Percentiles rank a stretch among this genome's conserved stretches.
phyloP scores from a whole-genome alignment of 2,329 filamentous ascomycete genomes.

The Pezicula rhizophila region DNA sequence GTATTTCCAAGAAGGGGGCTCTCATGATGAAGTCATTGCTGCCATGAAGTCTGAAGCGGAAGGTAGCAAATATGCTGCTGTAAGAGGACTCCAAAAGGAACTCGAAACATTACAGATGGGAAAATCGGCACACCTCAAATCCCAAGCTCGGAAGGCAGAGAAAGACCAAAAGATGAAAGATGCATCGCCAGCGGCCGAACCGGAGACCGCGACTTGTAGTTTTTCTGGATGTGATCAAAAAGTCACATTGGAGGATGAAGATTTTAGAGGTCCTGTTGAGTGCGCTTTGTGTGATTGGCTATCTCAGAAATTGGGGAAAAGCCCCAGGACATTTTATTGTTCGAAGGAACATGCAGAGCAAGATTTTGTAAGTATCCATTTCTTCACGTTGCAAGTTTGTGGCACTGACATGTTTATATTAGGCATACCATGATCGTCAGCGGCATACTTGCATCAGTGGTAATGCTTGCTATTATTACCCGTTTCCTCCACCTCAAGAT shows the following conservation, averaged over 20 bases:
- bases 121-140: conserved; percentile 1
- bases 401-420: background rate
- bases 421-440: background rate
- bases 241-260: background rate
- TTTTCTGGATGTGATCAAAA: background rate
- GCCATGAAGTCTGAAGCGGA: conserved; percentile 21
- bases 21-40: conserved; percentile 20
- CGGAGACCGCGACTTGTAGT: background rate
- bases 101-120: conserved; percentile 23
- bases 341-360: background rate
- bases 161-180: conserved; percentile 1
- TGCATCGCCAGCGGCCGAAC: background rate
- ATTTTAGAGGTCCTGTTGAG: background rate
- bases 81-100: conserved; percentile 7
- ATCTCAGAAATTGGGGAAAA: background rate
- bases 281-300: background rate
- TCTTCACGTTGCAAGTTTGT: background rate
- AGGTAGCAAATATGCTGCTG: conserved; percentile 9
- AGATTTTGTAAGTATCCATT: background rate
- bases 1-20: conserved; percentile 18
- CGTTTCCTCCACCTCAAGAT: background rate
- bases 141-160: background rate
- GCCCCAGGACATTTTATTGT: background rate
- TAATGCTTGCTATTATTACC: background rate
- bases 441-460: background rate